These are phyloP conservation scores for Macadamia integrifolia DNA, from an alignment of 164 flowering plant species.

Conservation along the genomic window DNA sequence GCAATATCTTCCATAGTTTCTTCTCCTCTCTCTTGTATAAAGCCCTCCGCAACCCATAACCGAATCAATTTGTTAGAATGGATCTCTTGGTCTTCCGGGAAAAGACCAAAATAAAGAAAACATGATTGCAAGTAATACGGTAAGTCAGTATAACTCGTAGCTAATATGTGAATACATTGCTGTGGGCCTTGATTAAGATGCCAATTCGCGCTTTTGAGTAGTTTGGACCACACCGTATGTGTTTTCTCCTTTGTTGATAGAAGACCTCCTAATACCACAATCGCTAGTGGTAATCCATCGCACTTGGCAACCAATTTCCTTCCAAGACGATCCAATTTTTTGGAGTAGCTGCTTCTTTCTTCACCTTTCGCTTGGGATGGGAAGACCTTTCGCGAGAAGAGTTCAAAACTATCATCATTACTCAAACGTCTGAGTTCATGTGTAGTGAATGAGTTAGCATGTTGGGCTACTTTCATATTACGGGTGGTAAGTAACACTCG, in stretches of 20 bases:
- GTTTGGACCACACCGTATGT: background rate
- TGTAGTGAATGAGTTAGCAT: background rate
- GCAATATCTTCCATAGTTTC: background rate
- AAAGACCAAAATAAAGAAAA: background rate
- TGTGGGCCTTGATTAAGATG: background rate
- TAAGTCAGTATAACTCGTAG: background rate
- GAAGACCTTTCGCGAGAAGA: no score
- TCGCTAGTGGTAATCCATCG: background rate
- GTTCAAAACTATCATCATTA: no score
- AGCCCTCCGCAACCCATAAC: background rate
- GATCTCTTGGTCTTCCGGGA: background rate
- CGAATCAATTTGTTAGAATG: background rate
- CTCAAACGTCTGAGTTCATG: background rate
- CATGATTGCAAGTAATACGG: background rate
- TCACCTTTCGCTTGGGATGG: background rate
- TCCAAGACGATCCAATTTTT: background rate
- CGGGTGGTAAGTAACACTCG: background rate
- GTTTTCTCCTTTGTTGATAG: background rate
- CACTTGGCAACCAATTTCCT: background rate
- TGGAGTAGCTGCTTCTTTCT: background rate
- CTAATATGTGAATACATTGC: background rate
- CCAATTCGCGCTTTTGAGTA: background rate
- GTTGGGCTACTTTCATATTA: background rate
- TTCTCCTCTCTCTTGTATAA: background rate
- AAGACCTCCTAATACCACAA: background rate